These are phyloP conservation scores for Talaromyces wortmannii DNA, from an alignment of 495 filamentous ascomycete genomes.

Conservation along the genomic window DNA sequence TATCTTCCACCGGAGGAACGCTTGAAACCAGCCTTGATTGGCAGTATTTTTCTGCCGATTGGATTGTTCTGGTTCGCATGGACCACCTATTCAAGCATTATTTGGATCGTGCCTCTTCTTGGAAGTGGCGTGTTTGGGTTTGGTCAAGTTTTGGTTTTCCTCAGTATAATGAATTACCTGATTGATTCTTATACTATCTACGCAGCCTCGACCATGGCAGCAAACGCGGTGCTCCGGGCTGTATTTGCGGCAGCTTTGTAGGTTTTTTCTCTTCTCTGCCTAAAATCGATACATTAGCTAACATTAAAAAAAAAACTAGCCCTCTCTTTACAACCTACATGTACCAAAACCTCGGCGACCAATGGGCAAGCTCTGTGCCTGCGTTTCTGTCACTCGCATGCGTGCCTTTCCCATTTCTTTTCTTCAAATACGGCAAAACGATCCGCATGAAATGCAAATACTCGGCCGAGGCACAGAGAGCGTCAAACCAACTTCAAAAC, in stretches of 20 bases:
- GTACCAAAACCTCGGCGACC: conserved; percentile 58
- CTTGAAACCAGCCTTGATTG: conserved; percentile 32
- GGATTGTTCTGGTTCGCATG: conserved; percentile 59
- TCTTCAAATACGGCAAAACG: conserved; percentile 53
- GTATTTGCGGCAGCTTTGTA: conserved; percentile 58
- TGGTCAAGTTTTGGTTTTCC: conserved; percentile 22
- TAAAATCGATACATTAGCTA: conserved; percentile 57
- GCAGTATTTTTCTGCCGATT: conserved; percentile 40
- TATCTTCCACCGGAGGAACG: conserved; percentile 19
- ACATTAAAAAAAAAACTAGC: conserved; percentile 25
- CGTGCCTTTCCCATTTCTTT: conserved; percentile 61
- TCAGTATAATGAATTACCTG: conserved; percentile 50
- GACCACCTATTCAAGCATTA: conserved; percentile 40
- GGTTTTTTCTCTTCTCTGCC: conserved; percentile 51
- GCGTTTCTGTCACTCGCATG: conserved; percentile 63
- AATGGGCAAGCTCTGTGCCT: conserved; percentile 63
- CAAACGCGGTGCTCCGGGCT: conserved; percentile 57
- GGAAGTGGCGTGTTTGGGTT: conserved; percentile 40
- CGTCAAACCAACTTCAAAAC: not conserved
- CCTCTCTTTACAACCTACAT: conserved; percentile 65
- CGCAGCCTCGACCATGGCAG: conserved; percentile 57
- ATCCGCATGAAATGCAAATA: conserved; percentile 60
- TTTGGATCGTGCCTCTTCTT: conserved; percentile 47
- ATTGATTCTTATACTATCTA: conserved; percentile 57
- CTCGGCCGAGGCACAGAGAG: conserved; percentile 25